phyloP scores from a whole-genome alignment of 371 early-diverging fungal species.

The Gilbertella persicaria region DNA sequence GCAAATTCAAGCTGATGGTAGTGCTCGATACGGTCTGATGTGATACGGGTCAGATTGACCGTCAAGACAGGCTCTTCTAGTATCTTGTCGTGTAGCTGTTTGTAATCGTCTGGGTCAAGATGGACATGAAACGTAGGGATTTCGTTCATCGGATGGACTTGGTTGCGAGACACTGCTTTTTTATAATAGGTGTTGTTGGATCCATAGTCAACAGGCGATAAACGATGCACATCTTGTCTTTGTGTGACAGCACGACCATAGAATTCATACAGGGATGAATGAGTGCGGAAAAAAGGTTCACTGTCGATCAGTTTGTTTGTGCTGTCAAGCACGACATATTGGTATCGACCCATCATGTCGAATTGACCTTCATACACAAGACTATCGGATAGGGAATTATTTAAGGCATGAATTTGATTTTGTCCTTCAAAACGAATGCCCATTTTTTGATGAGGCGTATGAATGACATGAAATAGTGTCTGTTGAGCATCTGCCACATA shows the following conservation, averaged over 20 bases:
- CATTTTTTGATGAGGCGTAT: slow-evolving; percentile 9
- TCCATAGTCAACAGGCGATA: neutral
- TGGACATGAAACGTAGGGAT: slow-evolving; percentile 34
- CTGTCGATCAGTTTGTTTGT: slow-evolving; percentile 13
- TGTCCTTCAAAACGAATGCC: slow-evolving; percentile 23
- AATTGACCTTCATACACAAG: slow-evolving; percentile 22
- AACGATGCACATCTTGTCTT: neutral
- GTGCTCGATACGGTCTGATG: neutral
- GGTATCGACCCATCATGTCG: slow-evolving; percentile 22
- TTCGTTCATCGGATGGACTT: slow-evolving; percentile 25
- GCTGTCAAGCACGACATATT: slow-evolving; percentile 22
- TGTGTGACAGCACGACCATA: slow-evolving; percentile 14
- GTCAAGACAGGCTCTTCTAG: slow-evolving; percentile 27
- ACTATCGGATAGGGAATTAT: slow-evolving; percentile 10
- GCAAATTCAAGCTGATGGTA: slow-evolving; percentile 17
- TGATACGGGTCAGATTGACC: slow-evolving; percentile 35
- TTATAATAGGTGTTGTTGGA: neutral
- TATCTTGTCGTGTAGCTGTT: slow-evolving; percentile 21
- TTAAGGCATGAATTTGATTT: slow-evolving; percentile 7
- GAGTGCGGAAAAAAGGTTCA: slow-evolving; percentile 26
- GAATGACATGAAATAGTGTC: slow-evolving; percentile 1
- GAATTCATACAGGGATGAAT: slow-evolving; percentile 18
- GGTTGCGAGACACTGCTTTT: slow-evolving; percentile 5
- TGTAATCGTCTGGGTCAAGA: slow-evolving; percentile 11
- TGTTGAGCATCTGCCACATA: neutral